Percentiles rank a stretch among this genome's conserved stretches.
Conservation (phyloP, 345 rosid genomes). For the Boechera retrofracta region DNA sequence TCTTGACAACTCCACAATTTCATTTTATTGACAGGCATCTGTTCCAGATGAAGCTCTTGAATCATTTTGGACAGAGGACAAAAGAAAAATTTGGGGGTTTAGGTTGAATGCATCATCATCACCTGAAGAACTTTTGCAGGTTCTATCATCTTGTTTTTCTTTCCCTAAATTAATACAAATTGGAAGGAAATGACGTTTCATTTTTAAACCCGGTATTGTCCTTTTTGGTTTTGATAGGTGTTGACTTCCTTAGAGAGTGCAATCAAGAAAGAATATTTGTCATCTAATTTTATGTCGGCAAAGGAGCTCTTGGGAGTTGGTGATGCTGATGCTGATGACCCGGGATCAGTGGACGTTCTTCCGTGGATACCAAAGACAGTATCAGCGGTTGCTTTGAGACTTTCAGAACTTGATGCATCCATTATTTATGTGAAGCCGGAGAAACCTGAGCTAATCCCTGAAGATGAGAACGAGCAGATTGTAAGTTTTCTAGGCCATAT, state of each 20-base stretch:
- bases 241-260: slow-evolving; percentile 76
- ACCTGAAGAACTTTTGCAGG: slow-evolving; percentile 78
- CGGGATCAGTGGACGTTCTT: slow-evolving; percentile 59
- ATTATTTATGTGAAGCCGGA: slow-evolving; percentile 61
- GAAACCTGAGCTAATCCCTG: slow-evolving; percentile 54
- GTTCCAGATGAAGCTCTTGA: slow-evolving; percentile 83
- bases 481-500: slow-evolving; percentile 55
- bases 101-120: slow-evolving; percentile 67
- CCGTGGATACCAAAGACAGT: slow-evolving; percentile 98
- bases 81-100: slow-evolving; percentile 61
- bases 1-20: slow-evolving; percentile 26
- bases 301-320: slow-evolving; percentile 66
- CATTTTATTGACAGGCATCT: slow-evolving; percentile 57
- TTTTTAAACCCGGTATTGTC: neutral
- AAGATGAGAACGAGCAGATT: slow-evolving; percentile 54
- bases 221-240: slow-evolving; percentile 52
- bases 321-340: slow-evolving; percentile 46
- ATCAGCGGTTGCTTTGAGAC: slow-evolving; percentile 86
- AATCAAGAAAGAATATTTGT: slow-evolving; percentile 66
- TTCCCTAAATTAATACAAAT: slow-evolving; percentile 12
- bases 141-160: slow-evolving; percentile 32
- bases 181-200: neutral
- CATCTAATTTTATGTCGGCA: slow-evolving; percentile 66
- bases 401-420: slow-evolving; percentile 77
- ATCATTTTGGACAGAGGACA: slow-evolving; percentile 69